Base-by-base conservation (phyloP, 164 flowering plant species). In the Vitis amurensis region DNA sequence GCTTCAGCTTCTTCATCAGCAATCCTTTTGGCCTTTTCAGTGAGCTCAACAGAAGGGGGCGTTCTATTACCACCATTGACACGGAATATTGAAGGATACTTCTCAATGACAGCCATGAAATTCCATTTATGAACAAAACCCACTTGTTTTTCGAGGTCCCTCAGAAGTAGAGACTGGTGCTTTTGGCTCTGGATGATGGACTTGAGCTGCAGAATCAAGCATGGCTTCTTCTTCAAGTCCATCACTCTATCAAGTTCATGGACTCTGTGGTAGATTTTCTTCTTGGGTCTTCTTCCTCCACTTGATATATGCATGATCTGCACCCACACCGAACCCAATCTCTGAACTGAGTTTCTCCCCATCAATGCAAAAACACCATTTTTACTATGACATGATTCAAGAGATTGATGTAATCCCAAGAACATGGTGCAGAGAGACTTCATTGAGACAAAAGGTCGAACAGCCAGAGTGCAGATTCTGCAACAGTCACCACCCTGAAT, bases 91-190 rank as follows among this genome's bases (percentile, higher is more conserved):
- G 89, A 16, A 59, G 97, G 91, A 75, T 93, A 87, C 70, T 85
- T 95, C 73, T 95, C 93, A 64, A 95, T 93, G 31, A 82, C 75
- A 67, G 94, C 79, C 93, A 95, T 93, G 69, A 78, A 83, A 74
- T 88, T 91, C 98, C 98, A 95, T 82, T 95, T 95, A 58, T 89
- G 82, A 51, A 93, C 92, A 68, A 91, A 84, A 37, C 98, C 99
- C 52, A 93, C 94, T 81, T 91, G 84, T 69, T 95, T 93, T 59
- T 95, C 98, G 8, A 91, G 90, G 83, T 93, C 95, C 61, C 95
- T 72, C 27, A 93, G 80, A 13, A 84, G 86, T 19, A 91, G 74
- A 50, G 75, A 80, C 19, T 77, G 78, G 1, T 69, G 71, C 68
- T 85, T 90, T 49, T 89, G 94, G 50, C 83, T 80, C 62, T 81